A percentile compares a stretch with the other conserved stretches of the same genome.
Conservation (phyloP, 768 basidiomycete genomes). For the Mycena latifolia region DNA sequence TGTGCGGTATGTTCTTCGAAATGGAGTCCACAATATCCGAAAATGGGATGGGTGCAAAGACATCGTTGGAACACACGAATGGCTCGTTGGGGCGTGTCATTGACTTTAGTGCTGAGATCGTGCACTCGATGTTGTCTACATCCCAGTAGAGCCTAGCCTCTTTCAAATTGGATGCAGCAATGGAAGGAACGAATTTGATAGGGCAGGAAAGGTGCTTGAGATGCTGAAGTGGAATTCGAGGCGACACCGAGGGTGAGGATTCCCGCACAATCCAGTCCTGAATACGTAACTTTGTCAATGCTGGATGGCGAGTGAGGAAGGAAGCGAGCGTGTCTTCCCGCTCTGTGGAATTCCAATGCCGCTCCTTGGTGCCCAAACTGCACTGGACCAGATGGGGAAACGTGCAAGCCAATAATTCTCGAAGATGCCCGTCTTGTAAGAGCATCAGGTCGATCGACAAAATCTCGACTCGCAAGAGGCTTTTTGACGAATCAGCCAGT, state of each 20-base stretch:
- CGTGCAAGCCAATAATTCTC: background rate
- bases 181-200: background rate
- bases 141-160: background rate
- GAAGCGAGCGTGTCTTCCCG: background rate
- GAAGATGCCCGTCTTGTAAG: background rate
- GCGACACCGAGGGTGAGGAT: background rate
- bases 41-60: too few species aligned
- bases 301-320: constrained; percentile 4
- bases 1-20: too few species aligned
- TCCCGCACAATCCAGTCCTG: background rate
- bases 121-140: too few species aligned
- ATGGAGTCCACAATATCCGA: too few species aligned
- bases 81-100: too few species aligned
- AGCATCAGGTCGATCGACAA: background rate
- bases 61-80: too few species aligned
- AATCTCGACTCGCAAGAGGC: background rate
- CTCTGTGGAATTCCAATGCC: background rate
- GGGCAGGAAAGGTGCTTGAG: background rate
- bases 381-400: background rate
- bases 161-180: background rate
- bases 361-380: background rate
- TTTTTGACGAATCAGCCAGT: background rate
- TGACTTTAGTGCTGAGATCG: too few species aligned
- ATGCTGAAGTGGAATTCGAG: background rate
- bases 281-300: background rate